Conservation (phyloP, 1,284 basidiomycete species). For the Cerrena zonata region DNA sequence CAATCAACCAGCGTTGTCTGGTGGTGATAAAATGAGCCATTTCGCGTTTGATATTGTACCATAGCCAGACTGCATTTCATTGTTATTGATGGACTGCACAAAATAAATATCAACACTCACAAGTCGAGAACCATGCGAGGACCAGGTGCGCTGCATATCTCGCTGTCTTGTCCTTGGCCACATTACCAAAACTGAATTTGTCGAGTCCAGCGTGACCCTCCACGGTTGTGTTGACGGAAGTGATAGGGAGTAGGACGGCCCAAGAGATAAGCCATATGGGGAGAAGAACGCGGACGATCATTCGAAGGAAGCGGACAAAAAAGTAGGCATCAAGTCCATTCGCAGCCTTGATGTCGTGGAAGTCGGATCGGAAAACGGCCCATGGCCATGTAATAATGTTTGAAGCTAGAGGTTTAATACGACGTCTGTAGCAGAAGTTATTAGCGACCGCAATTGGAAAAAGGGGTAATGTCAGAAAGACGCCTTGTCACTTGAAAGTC, state of each 20-base stretch:
- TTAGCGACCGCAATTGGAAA: too few species aligned
- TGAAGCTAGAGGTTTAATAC: constrained; percentile 26
- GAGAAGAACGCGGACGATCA: constrained; percentile 74
- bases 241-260: constrained; percentile 65
- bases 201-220: constrained; percentile 58
- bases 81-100: constrained; percentile 20
- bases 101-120: constrained; percentile 37
- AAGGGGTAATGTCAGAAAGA: too few species aligned
- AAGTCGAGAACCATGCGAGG: constrained; percentile 68
- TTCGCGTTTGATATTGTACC: constrained; percentile 77
- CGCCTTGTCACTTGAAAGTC: too few species aligned
- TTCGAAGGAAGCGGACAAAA: constrained; percentile 82
- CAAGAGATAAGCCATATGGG: constrained; percentile 80
- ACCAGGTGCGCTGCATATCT: constrained; percentile 77
- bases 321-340: constrained; percentile 95
- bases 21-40: constrained; percentile 76
- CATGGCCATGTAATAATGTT: constrained; percentile 55
- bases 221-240: constrained; percentile 49
- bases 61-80: constrained; percentile 64
- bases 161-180: constrained; percentile 41
- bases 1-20: constrained; percentile 82
- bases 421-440: constrained; percentile 5
- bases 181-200: constrained; percentile 78
- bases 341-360: constrained; percentile 53
- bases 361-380: constrained; percentile 52